phyloP scores from a whole-genome alignment of 306 rosid species.

The Lablab purpureus region DNA sequence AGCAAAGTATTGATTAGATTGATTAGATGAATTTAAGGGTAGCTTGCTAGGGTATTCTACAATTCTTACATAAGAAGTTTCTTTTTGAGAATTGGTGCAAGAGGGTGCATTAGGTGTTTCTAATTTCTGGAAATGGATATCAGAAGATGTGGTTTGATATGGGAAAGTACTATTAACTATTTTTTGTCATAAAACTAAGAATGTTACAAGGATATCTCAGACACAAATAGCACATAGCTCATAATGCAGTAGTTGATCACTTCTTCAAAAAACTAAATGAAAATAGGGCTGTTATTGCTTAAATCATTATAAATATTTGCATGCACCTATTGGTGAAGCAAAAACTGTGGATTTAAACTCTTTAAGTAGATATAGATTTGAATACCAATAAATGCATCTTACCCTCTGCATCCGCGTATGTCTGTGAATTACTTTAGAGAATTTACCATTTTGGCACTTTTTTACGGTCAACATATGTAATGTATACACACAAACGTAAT shows the following conservation, averaged over 20 bases:
- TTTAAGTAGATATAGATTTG: neutral
- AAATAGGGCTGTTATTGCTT: neutral
- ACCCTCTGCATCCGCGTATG: neutral
- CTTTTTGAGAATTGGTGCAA: conserved; percentile 1
- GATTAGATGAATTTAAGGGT: neutral
- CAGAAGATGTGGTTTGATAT: neutral
- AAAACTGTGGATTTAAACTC: neutral
- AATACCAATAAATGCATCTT: neutral
- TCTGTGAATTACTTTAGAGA: neutral
- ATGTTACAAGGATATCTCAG: neutral
- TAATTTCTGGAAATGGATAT: neutral
- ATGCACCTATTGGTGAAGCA: neutral
- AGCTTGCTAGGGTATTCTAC: neutral
- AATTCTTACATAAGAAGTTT: neutral
- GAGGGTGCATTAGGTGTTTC: conserved; percentile 2
- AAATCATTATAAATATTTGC: neutral
- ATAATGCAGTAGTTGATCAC: neutral
- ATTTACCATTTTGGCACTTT: neutral
- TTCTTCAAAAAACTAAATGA: neutral
- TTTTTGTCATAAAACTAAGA: neutral
- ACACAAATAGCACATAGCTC: neutral
- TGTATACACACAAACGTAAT: neutral
- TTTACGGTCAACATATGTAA: neutral
- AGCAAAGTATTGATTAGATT: neutral
- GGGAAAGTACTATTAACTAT: neutral